Evolutionary conservation across 2,329 filamentous ascomycete genomes (phyloP).

Genomic region (Trichoderma breve): DNA sequence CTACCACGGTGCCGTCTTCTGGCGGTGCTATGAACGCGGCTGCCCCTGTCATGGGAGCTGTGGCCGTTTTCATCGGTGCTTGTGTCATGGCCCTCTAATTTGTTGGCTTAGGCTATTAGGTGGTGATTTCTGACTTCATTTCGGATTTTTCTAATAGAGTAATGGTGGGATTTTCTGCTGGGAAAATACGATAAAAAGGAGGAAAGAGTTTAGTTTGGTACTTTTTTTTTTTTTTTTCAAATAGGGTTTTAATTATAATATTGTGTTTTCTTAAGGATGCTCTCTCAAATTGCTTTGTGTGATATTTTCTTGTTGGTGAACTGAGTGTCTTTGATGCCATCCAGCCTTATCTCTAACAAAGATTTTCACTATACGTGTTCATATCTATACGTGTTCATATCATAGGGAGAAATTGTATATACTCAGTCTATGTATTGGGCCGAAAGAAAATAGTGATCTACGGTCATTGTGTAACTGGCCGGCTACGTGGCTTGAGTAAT

Average conservation of each 20-base stretch:
- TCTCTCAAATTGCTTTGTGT: not conserved
- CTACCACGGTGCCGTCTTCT: not conserved
- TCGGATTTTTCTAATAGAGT: not conserved
- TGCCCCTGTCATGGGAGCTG: not conserved
- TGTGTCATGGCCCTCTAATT: not conserved
- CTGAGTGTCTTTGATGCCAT: not conserved
- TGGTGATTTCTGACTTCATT: not conserved
- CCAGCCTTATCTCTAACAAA: not conserved
- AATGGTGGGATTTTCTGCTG: not conserved
- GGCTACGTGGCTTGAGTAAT: not conserved
- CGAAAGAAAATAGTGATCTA: not conserved
- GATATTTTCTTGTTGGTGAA: not conserved
- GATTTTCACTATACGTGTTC: not conserved
- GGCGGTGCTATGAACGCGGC: not conserved
- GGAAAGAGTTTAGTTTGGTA: not conserved
- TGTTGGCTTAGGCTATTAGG: not conserved
- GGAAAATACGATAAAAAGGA: not conserved
- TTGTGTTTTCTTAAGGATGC: not conserved
- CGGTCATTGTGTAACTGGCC: not conserved
- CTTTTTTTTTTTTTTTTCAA: not conserved
- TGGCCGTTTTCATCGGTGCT: not conserved
- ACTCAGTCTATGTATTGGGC: not conserved
- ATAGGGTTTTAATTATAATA: not conserved
- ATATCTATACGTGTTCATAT: not conserved
- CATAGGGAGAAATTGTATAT: not conserved